A percentile compares a stretch with the other conserved stretches of the same genome.
These are phyloP conservation scores for Alternaria arborescens DNA, from an alignment of 2,329 filamentous ascomycete species.

Conservation along the genomic window DNA sequence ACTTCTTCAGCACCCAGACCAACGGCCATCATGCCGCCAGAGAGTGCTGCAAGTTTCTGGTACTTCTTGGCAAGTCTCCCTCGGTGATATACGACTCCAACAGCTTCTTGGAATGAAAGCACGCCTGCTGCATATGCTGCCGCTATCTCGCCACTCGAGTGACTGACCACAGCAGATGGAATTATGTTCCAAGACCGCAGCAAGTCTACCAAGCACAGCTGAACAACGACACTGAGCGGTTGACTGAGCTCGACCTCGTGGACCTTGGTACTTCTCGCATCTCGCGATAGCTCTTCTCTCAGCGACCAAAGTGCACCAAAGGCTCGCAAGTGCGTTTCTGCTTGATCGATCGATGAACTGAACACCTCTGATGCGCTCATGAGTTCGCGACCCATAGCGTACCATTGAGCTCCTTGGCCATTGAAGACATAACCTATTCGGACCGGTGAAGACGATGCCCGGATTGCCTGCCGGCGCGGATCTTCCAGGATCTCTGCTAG, in stretches of 20 bases:
- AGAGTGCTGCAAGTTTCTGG: background rate
- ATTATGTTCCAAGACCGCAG: constrained; percentile 20
- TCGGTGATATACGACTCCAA: constrained; percentile 25
- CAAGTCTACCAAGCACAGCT: constrained; percentile 25
- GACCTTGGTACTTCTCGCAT: background rate
- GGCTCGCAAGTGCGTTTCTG: background rate
- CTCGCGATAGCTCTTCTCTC: constrained; percentile 3
- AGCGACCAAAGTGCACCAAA: constrained; percentile 8
- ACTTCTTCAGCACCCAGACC: constrained; percentile 17
- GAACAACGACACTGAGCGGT: constrained; percentile 29
- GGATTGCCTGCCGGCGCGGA: background rate
- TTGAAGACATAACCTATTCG: constrained; percentile 4
- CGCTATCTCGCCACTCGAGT: constrained; percentile 41
- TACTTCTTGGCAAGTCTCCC: constrained; percentile 27
- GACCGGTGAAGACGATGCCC: background rate
- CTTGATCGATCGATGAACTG: background rate
- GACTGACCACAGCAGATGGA: constrained; percentile 22
- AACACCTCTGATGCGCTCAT: background rate
- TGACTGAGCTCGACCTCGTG: constrained; percentile 23
- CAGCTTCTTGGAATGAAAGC: constrained; percentile 16
- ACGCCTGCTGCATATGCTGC: constrained; percentile 38
- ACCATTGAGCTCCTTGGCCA: constrained; percentile 9
- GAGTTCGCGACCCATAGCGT: constrained; percentile 9
- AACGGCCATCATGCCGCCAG: constrained; percentile 31
- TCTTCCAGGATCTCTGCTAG: background rate